phyloP scores from a whole-genome alignment of 1,284 basidiomycete species.

The Marasmius oreades region DNA sequence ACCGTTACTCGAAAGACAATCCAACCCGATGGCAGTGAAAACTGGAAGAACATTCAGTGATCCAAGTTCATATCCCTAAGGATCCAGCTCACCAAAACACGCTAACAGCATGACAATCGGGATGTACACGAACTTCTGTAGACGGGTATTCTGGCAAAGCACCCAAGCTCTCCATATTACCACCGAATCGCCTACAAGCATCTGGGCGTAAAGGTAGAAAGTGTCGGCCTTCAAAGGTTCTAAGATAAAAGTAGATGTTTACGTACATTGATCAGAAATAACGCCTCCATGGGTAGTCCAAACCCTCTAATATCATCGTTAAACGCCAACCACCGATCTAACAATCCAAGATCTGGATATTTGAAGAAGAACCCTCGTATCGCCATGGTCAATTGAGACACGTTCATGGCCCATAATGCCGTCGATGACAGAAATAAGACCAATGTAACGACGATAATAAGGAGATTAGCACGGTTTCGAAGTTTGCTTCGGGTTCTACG shows the following conservation, averaged over 20 bases:
- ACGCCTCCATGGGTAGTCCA: conserved; percentile 1
- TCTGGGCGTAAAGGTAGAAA: background rate
- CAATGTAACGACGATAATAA: conserved; percentile 2
- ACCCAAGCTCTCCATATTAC: conserved; percentile 11
- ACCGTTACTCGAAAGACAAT: conserved; percentile 1
- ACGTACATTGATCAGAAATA: conserved; percentile 1
- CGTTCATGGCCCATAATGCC: conserved; percentile 7
- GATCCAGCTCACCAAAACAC: background rate
- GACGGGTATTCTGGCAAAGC: background rate
- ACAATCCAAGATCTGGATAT: background rate
- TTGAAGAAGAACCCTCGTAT: background rate
- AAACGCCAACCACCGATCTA: background rate
- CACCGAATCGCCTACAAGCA: conserved; percentile 10
- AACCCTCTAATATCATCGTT: background rate
- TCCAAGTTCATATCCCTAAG: too few species aligned
- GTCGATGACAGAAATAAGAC: conserved; percentile 5
- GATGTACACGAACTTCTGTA: background rate
- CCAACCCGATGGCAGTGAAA: conserved; percentile 2
- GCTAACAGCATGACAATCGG: background rate
- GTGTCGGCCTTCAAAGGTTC: background rate
- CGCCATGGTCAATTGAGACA: background rate
- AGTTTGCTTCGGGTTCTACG: background rate
- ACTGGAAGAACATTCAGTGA: background rate
- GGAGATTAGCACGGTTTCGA: background rate
- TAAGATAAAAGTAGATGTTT: background rate